Percentiles rank a stretch among this genome's conserved stretches.
Evolutionary conservation across 2,329 filamentous ascomycete species (phyloP).

Genomic region (Penicillium paneum): DNA sequence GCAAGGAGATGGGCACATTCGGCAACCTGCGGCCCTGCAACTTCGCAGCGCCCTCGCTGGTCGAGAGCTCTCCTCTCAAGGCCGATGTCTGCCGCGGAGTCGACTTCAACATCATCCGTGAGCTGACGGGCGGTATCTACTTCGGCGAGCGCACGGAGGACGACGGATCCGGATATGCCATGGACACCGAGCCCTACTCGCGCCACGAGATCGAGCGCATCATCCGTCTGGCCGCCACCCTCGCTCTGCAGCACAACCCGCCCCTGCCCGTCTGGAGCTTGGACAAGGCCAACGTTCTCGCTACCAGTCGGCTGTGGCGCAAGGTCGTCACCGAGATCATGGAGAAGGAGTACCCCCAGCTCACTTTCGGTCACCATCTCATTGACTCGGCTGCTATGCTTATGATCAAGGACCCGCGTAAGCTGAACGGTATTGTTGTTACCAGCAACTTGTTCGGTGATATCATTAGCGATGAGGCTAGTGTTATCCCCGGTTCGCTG

Average conservation of each 20-base stretch:
- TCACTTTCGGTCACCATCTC: constrained; percentile 81
- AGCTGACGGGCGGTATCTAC: constrained; percentile 91
- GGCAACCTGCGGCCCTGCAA: constrained; percentile 95
- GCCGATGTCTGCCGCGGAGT: constrained; percentile 78
- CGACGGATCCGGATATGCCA: constrained; percentile 68
- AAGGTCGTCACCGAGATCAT: constrained; percentile 83
- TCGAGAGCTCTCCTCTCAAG: constrained; percentile 83
- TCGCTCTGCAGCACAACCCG: constrained; percentile 73
- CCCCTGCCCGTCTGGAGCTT: constrained; percentile 78
- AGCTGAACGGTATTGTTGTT: constrained; percentile 84
- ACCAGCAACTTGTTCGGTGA: constrained; percentile 95
- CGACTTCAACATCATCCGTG: constrained; percentile 89
- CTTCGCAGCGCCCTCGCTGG: constrained; percentile 83
- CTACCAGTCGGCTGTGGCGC: constrained; percentile 84
- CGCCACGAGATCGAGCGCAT: constrained; percentile 84
- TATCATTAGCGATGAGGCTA: constrained; percentile 93
- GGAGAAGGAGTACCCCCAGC: constrained; percentile 80
- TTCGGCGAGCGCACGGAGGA: constrained; percentile 84
- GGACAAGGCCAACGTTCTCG: constrained; percentile 96
- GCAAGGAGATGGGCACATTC: constrained; percentile 91
- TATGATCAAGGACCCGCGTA: constrained; percentile 88
- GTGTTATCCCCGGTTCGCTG: constrained; percentile 86
- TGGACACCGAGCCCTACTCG: constrained; percentile 85
- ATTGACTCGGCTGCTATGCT: constrained; percentile 98
- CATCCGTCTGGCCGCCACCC: constrained; percentile 72